These are phyloP conservation scores for Thelonectria rubi DNA, from an alignment of 2,329 filamentous ascomycete species.

Conservation along the genomic window DNA sequence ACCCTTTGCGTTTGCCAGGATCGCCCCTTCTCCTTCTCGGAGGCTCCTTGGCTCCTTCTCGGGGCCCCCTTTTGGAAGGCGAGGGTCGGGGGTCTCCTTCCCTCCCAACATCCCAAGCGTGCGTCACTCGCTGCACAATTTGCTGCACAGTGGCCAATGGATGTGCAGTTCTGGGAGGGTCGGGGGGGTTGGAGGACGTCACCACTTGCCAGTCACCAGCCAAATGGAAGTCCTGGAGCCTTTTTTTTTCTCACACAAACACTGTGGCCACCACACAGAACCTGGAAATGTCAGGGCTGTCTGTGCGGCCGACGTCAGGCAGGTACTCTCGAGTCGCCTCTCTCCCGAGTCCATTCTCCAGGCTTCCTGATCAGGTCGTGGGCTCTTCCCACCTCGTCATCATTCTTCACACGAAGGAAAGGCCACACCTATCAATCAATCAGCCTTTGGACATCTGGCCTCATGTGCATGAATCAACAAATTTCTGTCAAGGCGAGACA, in stretches of 20 bases:
- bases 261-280: slow-evolving; percentile 17
- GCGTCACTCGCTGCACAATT: slow-evolving; percentile 18
- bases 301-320: slow-evolving; percentile 10
- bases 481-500: slow-evolving; percentile 2
- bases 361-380: neutral
- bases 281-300: slow-evolving; percentile 7
- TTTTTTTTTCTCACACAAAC: slow-evolving; percentile 10
- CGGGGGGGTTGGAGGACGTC: slow-evolving; percentile 25
- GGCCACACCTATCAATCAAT: neutral
- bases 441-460: slow-evolving; percentile 10
- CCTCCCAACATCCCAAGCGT: slow-evolving; percentile 15
- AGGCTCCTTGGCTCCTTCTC: slow-evolving; percentile 19
- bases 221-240: neutral
- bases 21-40: slow-evolving; percentile 21
- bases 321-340: neutral
- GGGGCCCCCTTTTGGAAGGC: slow-evolving; percentile 12
- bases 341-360: neutral
- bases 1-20: slow-evolving; percentile 13
- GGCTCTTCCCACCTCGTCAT: slow-evolving; percentile 22
- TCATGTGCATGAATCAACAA: slow-evolving; percentile 16
- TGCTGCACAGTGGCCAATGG: slow-evolving; percentile 15
- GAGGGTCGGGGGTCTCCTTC: slow-evolving; percentile 16
- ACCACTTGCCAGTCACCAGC: slow-evolving; percentile 18
- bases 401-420: slow-evolving; percentile 9
- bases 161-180: slow-evolving; percentile 2